Conservation (phyloP, 768 basidiomycete genomes). For the Xerocomus potaroensis region DNA sequence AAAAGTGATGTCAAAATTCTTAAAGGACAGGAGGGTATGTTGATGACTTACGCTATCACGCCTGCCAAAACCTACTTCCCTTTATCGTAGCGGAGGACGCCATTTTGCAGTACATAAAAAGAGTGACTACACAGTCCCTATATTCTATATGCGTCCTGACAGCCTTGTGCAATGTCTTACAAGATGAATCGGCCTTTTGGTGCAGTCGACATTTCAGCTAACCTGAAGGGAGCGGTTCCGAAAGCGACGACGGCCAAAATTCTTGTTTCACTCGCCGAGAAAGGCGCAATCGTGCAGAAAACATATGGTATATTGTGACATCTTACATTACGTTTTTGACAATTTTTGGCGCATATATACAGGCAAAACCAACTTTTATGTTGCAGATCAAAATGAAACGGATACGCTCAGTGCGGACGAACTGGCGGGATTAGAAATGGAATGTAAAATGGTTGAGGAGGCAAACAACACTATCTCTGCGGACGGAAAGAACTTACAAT, state of each 20-base stretch:
- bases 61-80: not conserved
- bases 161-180: not conserved
- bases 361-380: conserved; percentile 88
- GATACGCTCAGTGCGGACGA: conserved; percentile 60
- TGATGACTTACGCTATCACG: not conserved
- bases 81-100: conserved; percentile 58
- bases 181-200: conserved; percentile 95
- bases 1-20: conserved; percentile 57
- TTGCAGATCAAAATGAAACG: conserved; percentile 74
- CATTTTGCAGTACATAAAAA: conserved; percentile 75
- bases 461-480: conserved; percentile 49
- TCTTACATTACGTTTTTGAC: not conserved
- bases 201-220: conserved; percentile 87
- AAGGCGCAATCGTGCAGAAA: conserved; percentile 78
- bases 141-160: conserved; percentile 7
- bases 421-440: conserved; percentile 54
- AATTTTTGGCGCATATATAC: not conserved
- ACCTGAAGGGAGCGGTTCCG: conserved; percentile 84
- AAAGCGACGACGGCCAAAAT: conserved; percentile 86
- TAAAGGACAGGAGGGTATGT: conserved; percentile 70
- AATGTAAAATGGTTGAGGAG: conserved; percentile 55
- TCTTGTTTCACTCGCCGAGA: conserved; percentile 76
- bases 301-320: conserved; percentile 58
- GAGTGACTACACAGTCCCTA: conserved; percentile 36
- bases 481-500: conserved; percentile 45